Conservation (phyloP, 805 yeast species). For the Candida yuanshanica region DNA sequence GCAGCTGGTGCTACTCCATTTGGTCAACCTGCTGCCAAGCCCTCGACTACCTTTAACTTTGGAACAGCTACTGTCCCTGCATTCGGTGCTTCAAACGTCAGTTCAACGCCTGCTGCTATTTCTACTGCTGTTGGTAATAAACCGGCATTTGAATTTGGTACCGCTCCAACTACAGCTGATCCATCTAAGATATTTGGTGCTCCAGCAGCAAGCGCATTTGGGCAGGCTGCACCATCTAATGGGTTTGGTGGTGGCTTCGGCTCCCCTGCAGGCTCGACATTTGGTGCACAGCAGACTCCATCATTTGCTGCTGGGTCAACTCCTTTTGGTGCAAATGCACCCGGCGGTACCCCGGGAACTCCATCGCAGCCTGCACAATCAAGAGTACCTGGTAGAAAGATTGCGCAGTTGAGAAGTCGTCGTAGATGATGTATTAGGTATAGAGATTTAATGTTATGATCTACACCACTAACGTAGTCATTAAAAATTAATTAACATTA, state of each 20-base stretch:
- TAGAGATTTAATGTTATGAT: slow-evolving; percentile 22
- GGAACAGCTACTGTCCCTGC: slow-evolving; percentile 8
- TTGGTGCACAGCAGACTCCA: neutral
- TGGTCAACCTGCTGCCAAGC: slow-evolving; percentile 13
- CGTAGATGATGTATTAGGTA: slow-evolving; percentile 9
- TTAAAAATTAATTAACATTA: too few relatives aligned
- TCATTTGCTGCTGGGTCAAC: slow-evolving; percentile 1
- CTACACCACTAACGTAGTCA: too few relatives aligned
- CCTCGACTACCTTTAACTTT: slow-evolving; percentile 13
- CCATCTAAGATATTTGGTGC: slow-evolving; percentile 10
- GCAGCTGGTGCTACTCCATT: slow-evolving; percentile 13
- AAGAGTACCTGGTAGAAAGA: slow-evolving; percentile 20
- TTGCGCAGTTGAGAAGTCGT: slow-evolving; percentile 24
- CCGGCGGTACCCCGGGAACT: slow-evolving; percentile 15
- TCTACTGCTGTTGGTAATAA: neutral
- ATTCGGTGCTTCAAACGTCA: slow-evolving; percentile 7
- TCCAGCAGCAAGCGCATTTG: slow-evolving; percentile 1
- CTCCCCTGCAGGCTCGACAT: neutral
- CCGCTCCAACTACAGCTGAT: slow-evolving; percentile 3
- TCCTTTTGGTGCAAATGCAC: slow-evolving; percentile 2
- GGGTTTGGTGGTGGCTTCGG: slow-evolving; percentile 1
- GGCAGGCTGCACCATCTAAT: neutral
- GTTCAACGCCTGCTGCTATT: neutral
- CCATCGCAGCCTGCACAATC: slow-evolving; percentile 13
- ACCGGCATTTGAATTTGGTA: slow-evolving; percentile 8